Evolutionary conservation across 192 early-diverging fungal species (phyloP), one percentile per base, ranked within the genome.

Genomic region (Umbelopsis sp.): DNA sequence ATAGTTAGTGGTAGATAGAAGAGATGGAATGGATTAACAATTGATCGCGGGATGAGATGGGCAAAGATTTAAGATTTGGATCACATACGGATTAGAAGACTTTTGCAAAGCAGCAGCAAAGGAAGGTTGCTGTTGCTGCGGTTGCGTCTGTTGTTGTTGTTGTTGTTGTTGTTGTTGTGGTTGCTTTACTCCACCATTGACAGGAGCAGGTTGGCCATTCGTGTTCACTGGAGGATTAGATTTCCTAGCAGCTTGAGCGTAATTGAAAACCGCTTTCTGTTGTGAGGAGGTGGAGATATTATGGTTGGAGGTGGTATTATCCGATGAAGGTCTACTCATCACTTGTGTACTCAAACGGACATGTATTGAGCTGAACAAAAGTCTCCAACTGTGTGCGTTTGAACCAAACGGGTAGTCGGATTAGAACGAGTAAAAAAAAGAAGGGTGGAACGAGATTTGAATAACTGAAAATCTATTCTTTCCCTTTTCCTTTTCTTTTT

Each of bases 211-310:
- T 26, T 45, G 26, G 25, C 66, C 66, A 32, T 68, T 68, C 7
- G 54, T 16, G 31, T 26, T 32, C 11, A 20, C 56, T 34, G 26
- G 56, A 32, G 56, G 25, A 29, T 22, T n/a, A 52, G 53, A 71
- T 66, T 70, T 66, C 49, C 71, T 76, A n/a, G 70, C 75, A 71
- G 75, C 75, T 62, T 76, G 75, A 49, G 75, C 75, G 70, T 76
- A 76, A 70, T 76, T 76, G 70, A 71, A 76, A 52, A 76, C 75
- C 67, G 54, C 51, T 75, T 75, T 62, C 56, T 62, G 47, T 49
- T 49, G 56, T 62, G 56, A 17, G 31, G 54, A 17, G 31, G 21
- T 62, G 56, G 56, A 62, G 29, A 31, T 62, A 62, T 62, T 62
- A 62, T 62, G 56, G 31, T 32, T 62, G 56, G 52, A 54, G 52